A percentile compares a stretch with the other conserved stretches of the same genome.
Conservation (phyloP, 352 stramenopile species). For the Poterioochromonas sp. region DNA sequence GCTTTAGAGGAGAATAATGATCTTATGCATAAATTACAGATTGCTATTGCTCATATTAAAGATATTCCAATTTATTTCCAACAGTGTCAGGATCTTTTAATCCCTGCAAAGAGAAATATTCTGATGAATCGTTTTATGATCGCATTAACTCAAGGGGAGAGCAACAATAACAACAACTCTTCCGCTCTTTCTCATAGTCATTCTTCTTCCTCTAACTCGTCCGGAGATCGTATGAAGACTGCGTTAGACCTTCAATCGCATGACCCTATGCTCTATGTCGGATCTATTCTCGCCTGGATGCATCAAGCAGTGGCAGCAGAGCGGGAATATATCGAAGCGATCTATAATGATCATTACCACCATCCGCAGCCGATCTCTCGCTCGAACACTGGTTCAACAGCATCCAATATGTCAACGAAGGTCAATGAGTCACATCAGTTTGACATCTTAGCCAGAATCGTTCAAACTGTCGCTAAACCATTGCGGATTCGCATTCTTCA, state of each 20-base stretch:
- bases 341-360: slow-evolving; percentile 39
- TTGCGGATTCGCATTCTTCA: slow-evolving; percentile 21
- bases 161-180: background rate
- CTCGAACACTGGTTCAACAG: background rate
- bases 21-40: slow-evolving; percentile 56
- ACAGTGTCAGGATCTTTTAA: slow-evolving; percentile 68
- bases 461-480: background rate
- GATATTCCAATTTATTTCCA: slow-evolving; percentile 65
- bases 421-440: too few species aligned
- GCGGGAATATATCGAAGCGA: slow-evolving; percentile 61
- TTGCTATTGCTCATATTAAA: slow-evolving; percentile 56
- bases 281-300: slow-evolving; percentile 74
- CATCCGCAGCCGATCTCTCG: background rate
- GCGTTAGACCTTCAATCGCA: slow-evolving; percentile 74
- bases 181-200: too few species aligned
- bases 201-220: background rate
- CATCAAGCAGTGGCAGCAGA: slow-evolving; percentile 69
- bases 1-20: too few species aligned
- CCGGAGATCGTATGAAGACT: slow-evolving; percentile 57
- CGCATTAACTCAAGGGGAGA: slow-evolving; percentile 58
- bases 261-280: slow-evolving; percentile 68
- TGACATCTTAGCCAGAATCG: background rate
- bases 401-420: background rate
- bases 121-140: slow-evolving; percentile 63
- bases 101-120: slow-evolving; percentile 50